Base-by-base conservation (phyloP, 176 grass and related monocot genomes). In the Eragrostis nindensis region DNA sequence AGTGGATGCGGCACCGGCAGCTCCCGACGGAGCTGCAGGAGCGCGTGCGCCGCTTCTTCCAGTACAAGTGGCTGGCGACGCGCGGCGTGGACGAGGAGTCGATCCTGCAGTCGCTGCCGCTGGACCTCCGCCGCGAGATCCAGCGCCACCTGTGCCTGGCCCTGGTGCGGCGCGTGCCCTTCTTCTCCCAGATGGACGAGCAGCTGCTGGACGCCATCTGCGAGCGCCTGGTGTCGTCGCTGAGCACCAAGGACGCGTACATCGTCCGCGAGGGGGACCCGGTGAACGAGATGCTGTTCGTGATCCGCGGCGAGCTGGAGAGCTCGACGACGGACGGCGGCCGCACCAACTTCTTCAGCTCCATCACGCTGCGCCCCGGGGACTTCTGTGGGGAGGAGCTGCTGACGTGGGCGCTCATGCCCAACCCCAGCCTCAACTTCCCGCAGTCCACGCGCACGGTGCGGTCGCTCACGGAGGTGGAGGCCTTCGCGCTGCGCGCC, bases 351-450 rank as follows among this genome's bases (percentile, higher is more conserved):
- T 98, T 98, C 95, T 98, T 91, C 88, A 98, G 91, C 86, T 91
- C 90, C 25, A 98, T 98, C 70, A 91, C 83, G 67, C 92, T 98
- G 38, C 62, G 95, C 25, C 92, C 95, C 0, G 95, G 95, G 0
- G 95, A 98, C 69, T 98, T 98, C 74, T 98, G 95, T 67, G 95
- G 95, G 26, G 95, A 98, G 82, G 95, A 98, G 90, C 81, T 98
- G 2, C 81, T 98, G 18, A 98, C 95, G 3, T 98, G 92, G 95
- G 95, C 95, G 62, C 78, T 98, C 15, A 93, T 98, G 90, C 88
- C 95, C 11, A 98, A 93, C 78, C 90, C 92, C 0, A 93, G 88
- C 75, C 80, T 87, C 46, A 98, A 98, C 84, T 93, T 95, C 78
- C 95, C 95, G 16, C 89, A 89, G 48, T 95, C 92, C 1, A 95